Percentiles rank a stretch among this genome's conserved stretches.
These are phyloP conservation scores for Aspergillus texensis DNA, from an alignment of 2,329 filamentous ascomycete genomes.

Conservation along the genomic window DNA sequence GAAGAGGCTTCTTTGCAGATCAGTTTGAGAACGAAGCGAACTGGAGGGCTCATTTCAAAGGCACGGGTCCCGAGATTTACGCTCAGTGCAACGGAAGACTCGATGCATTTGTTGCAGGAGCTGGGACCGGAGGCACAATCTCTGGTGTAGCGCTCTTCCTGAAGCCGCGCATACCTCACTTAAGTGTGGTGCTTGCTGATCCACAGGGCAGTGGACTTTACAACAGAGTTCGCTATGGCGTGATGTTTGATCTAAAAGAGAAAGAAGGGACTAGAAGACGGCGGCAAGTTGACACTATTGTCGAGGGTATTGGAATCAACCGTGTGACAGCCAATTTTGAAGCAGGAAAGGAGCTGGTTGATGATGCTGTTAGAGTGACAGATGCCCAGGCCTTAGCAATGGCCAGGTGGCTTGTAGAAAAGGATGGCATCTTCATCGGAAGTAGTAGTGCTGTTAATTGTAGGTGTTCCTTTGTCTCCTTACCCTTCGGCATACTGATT, in stretches of 20 bases:
- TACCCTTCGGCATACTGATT: slow-evolving; percentile 12
- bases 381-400: slow-evolving; percentile 89
- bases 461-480: slow-evolving; percentile 39
- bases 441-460: slow-evolving; percentile 98
- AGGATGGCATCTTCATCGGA: slow-evolving; percentile 91
- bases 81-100: slow-evolving; percentile 72
- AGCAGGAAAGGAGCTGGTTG: slow-evolving; percentile 78
- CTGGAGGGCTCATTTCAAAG: slow-evolving; percentile 77
- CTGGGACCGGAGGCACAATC: slow-evolving; percentile 92
- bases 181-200: slow-evolving; percentile 83
- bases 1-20: slow-evolving; percentile 88
- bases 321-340: slow-evolving; percentile 93
- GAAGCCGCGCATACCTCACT: slow-evolving; percentile 67
- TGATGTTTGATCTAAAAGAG: slow-evolving; percentile 92
- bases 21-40: slow-evolving; percentile 94
- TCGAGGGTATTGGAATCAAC: slow-evolving; percentile 95
- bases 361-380: slow-evolving; percentile 85
- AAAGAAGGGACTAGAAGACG: slow-evolving; percentile 85
- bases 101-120: slow-evolving; percentile 89
- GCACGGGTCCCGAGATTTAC: slow-evolving; percentile 89
- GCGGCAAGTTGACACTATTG: slow-evolving; percentile 91
- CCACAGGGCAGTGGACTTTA: slow-evolving; percentile 92
- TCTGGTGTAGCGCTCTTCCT: slow-evolving; percentile 82
- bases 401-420: slow-evolving; percentile 95
- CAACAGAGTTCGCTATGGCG: slow-evolving; percentile 88